Evolutionary conservation across 2,329 filamentous ascomycete species (phyloP).

Genomic region (Coniella vitis): DNA sequence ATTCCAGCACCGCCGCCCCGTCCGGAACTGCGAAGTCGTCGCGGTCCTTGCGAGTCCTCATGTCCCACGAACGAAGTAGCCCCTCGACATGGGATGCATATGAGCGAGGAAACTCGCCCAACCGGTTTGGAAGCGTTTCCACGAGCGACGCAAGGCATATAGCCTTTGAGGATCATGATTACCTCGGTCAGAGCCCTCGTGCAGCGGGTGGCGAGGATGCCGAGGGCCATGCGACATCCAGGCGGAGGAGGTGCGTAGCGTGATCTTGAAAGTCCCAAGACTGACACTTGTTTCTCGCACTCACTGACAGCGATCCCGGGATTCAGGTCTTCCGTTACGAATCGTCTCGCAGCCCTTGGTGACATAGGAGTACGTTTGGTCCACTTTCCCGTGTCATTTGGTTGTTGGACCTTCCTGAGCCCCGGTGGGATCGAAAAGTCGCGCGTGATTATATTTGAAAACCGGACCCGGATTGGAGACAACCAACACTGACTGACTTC

Average conservation of each 20-base stretch:
- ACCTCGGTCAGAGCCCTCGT: constrained; percentile 32
- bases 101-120: constrained; percentile 34
- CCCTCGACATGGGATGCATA: constrained; percentile 42
- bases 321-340: constrained; percentile 51
- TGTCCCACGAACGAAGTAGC: constrained; percentile 22
- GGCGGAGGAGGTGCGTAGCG: constrained; percentile 30
- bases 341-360: constrained; percentile 49
- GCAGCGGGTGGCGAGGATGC: constrained; percentile 26
- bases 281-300: neutral
- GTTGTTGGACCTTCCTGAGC: neutral
- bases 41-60: neutral
- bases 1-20: neutral
- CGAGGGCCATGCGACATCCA: constrained; percentile 21
- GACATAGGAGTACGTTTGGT: constrained; percentile 53
- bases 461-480: no score
- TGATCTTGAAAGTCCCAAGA: constrained; percentile 20
- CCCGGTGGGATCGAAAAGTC: no score
- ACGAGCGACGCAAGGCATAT: constrained; percentile 34
- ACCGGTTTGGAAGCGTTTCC: constrained; percentile 33
- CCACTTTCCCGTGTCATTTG: neutral
- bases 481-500: neutral
- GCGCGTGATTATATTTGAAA: no score
- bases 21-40: no score
- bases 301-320: neutral
- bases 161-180: constrained; percentile 38